Conservation (phyloP, 176 grass and related monocot species). For the Saccharum spontaneum region DNA sequence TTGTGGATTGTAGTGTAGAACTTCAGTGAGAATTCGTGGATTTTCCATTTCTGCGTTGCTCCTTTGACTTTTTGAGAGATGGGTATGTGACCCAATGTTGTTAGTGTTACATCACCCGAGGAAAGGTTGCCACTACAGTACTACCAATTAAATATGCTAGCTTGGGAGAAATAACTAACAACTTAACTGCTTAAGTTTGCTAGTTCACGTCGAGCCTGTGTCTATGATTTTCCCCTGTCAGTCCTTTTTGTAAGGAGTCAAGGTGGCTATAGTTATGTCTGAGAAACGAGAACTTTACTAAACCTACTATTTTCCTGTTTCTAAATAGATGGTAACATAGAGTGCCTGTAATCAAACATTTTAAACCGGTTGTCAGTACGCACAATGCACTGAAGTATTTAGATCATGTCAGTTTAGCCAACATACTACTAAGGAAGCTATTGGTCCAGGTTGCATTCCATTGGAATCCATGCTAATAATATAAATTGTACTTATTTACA, state of each 20-base stretch:
- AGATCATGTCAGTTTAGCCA: background rate
- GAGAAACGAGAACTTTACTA: constrained; percentile 3
- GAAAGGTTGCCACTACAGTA: constrained; percentile 7
- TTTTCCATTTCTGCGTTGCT: background rate
- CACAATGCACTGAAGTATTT: background rate
- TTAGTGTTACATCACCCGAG: constrained; percentile 10
- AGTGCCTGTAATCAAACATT: background rate
- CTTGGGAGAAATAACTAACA: background rate
- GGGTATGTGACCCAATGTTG: background rate
- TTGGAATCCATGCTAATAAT: background rate
- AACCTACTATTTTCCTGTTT: background rate
- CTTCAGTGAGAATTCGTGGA: background rate
- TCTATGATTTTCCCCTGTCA: too few species aligned
- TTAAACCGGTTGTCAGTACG: background rate
- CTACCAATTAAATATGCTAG: background rate
- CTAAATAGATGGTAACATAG: background rate
- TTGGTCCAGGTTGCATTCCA: background rate
- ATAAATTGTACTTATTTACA: background rate
- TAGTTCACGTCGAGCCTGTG: too few species aligned
- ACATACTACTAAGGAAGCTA: background rate
- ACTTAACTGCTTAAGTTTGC: too few species aligned
- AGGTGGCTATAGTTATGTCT: background rate
- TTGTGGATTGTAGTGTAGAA: constrained; percentile 2
- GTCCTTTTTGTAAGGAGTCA: background rate
- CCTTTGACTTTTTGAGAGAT: constrained; percentile 24